Evolutionary conservation across 2,329 filamentous ascomycete genomes (phyloP), one percentile per base, ranked within the genome.

Genomic region (Lachnellula willkommii): DNA sequence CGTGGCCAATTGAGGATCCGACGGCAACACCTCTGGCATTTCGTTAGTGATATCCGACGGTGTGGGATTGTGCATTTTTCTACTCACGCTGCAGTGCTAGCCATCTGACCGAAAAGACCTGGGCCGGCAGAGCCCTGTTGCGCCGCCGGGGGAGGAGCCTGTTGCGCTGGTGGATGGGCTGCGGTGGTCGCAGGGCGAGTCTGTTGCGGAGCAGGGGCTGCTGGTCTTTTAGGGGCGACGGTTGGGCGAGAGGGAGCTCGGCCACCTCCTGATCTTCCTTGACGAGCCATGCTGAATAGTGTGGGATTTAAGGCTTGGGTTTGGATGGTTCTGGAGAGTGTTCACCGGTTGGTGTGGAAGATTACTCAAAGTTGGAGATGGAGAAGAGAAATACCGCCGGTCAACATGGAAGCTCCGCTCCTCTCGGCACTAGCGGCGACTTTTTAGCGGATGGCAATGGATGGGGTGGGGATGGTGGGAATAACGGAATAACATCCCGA

Each of bases 11-110:
- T 12, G 91, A 91, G 57, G 91, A 96, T 62, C 94, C 94, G 72
- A 97, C 87, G 66, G 94, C 94, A 69, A 97, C 94, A 84, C 94
- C 94, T 71, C 93, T 97, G 67, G 65, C 56, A 43, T 60, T 58
- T 45, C 60, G 60, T 72, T 64, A 69, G 67, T 52, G 28, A 51
- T 55, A 54, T 52, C 53, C 17, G 15, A 28, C 11, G 14, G 26
- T 52, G 32, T 17, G 47, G 50, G 22, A 49, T 17, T 3, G 22
- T 22, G 22, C 43, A 8, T 17, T 9, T 9, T 47, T 90, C 78
- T 87, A 97, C 91, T 78, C 87, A 97, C 93, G 94, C 94, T 73
- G 94, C 94, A 56, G 94, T 99, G 71, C 87, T 91, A 64, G 94
- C 94, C 89, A 99, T 96, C 80, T 97, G 90, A 57, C 90, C 93